phyloP scores from a whole-genome alignment of 1,139 yeast genomes.

The Candida freyschussii region DNA sequence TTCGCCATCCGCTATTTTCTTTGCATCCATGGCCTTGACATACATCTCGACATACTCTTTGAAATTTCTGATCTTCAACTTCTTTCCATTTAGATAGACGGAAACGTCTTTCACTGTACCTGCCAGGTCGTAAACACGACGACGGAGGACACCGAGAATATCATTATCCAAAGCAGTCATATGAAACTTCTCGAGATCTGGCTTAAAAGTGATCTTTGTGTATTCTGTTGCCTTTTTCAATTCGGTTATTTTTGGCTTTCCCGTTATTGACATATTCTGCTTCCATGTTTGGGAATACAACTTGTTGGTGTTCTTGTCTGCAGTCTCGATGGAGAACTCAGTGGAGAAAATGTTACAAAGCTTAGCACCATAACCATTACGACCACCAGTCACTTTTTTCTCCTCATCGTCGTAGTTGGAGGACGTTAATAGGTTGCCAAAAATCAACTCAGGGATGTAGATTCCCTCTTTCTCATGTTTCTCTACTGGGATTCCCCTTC shows the following conservation, averaged over 20 bases:
- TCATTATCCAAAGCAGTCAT: conserved; percentile 83
- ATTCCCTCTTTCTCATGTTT: conserved; percentile 89
- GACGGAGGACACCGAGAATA: conserved; percentile 73
- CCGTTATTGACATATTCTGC: conserved; percentile 74
- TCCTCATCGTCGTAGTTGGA: conserved; percentile 95
- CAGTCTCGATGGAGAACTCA: conserved; percentile 83
- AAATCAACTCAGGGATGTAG: conserved; percentile 92
- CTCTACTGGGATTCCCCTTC: conserved; percentile 93
- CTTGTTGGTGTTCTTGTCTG: conserved; percentile 61
- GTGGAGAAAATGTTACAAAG: conserved; percentile 90
- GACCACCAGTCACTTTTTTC: conserved; percentile 96
- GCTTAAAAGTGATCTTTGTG: conserved; percentile 84
- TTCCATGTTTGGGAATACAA: conserved; percentile 82
- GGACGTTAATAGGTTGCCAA: conserved; percentile 91
- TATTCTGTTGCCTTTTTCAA: conserved; percentile 51
- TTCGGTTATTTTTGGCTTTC: conserved; percentile 66
- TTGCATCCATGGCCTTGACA: conserved; percentile 60
- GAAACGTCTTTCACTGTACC: conserved; percentile 89
- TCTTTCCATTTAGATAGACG: conserved; percentile 73
- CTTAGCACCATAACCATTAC: conserved; percentile 98
- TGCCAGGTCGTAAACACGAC: conserved; percentile 94
- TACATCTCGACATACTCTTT: conserved; percentile 88
- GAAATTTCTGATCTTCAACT: conserved; percentile 66
- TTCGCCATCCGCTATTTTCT: conserved; percentile 29
- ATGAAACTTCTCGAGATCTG: conserved; percentile 79